phyloP scores from a whole-genome alignment of 2,329 filamentous ascomycete species.

The Epichloe aotearoae region DNA sequence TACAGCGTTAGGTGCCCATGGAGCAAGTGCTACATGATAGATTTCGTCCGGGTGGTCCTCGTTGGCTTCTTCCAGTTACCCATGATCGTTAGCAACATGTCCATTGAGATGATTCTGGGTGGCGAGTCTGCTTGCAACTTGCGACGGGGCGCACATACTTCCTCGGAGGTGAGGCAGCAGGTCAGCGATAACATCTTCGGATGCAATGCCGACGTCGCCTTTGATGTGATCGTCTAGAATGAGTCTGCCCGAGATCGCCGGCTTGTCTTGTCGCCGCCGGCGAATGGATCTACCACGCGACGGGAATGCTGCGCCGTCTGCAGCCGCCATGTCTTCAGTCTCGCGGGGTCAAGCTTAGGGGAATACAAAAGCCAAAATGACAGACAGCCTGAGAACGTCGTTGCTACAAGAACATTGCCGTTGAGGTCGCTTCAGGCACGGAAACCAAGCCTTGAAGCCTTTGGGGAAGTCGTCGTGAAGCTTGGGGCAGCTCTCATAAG shows the following conservation, averaged over 20 bases:
- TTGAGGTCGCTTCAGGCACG: neutral
- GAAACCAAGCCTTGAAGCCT: neutral
- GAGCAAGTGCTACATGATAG: conserved; percentile 58
- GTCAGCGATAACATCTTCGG: conserved; percentile 72
- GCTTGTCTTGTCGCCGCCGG: conserved; percentile 52
- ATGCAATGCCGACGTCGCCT: conserved; percentile 74
- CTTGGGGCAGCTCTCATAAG: neutral
- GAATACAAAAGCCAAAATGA: neutral
- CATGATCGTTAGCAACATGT: neutral
- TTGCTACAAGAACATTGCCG: neutral
- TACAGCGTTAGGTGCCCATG: conserved; percentile 49
- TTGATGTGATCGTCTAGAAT: conserved; percentile 76
- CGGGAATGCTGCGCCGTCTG: conserved; percentile 13
- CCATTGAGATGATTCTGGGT: neutral
- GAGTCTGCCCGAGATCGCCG: conserved; percentile 64
- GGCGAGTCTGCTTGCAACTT: neutral
- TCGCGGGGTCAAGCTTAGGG: neutral
- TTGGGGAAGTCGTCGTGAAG: neutral
- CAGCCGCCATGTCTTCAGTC: conserved; percentile 15
- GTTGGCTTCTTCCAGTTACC: conserved; percentile 15
- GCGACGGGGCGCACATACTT: conserved; percentile 28
- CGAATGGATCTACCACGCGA: conserved; percentile 30
- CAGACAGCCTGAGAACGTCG: neutral
- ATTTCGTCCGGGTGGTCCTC: conserved; percentile 26
- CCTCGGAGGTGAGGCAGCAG: conserved; percentile 54